Evolutionary conservation across 768 basidiomycete species (phyloP), one percentile per base, ranked within the genome.

Genomic region (Kwoniella sp.): DNA sequence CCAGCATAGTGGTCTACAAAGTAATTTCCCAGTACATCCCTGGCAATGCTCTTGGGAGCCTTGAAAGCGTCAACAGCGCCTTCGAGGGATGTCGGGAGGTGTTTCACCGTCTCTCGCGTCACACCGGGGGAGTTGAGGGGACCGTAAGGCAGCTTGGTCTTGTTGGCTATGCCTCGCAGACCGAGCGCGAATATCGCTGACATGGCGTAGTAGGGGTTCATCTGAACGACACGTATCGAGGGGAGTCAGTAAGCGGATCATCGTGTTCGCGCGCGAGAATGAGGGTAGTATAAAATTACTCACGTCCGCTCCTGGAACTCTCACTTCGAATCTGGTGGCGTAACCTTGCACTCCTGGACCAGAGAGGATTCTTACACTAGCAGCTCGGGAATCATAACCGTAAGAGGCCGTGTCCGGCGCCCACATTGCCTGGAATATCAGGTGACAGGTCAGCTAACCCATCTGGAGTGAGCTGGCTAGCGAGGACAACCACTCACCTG

Each of bases 231-330:
- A n/a, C n/a, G n/a, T n/a, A n/a, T n/a, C n/a, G n/a, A n/a, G n/a
- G n/a, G n/a, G n/a, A n/a, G n/a, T n/a, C n/a, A n/a, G n/a, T n/a
- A n/a, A n/a, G n/a, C n/a, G n/a, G n/a, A 20, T 4, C 20, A 26
- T 7, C 28, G 62, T 29, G 23, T 25, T 50, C 11, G 28, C 41
- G 29, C 47, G 4, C 22, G 28, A 26, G 2, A 47, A 37, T 8
- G 56, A 22, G 7, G 13, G 12, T 26, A 17, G 29, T 9, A 51
- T 23, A 4, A 23, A 60, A 17, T 3, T 15, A 73, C 81, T 71
- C 86, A 97, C 92, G 76, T 99, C 96, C 41, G 96, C 96, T 26
- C 96, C 96, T 1, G 96, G 94, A 20, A 98, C 87, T 59, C 96
- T 89, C 15, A 99, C 83, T 83, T 99, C 96, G 73, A 99, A 86